A percentile compares a stretch with the other conserved stretches of the same genome.
Conservation (phyloP, 805 yeast genomes). For the Hanseniaspora mollemarum region DNA sequence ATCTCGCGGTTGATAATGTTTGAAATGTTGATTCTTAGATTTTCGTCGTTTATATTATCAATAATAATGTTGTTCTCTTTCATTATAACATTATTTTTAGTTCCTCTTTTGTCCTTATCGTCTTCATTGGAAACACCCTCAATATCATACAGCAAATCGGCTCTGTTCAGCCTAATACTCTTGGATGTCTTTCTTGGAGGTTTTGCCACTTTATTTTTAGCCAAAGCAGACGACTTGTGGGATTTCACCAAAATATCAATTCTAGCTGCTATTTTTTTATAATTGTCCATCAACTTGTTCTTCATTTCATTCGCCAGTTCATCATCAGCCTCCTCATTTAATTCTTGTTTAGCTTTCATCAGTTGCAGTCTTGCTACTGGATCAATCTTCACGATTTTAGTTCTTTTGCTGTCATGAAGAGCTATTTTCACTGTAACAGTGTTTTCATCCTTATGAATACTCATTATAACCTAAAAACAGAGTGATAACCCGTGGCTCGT, state of each 20-base stretch:
- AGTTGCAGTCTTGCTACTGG: conserved; percentile 10
- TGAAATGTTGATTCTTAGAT: conserved; percentile 10
- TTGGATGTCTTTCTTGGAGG: not conserved
- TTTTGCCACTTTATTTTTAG: not conserved
- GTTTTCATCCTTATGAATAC: not conserved
- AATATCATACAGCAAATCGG: conserved; percentile 6
- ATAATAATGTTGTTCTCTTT: conserved; percentile 6
- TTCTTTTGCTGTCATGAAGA: not conserved
- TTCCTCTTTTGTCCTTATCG: not conserved
- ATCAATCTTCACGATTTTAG: conserved; percentile 3
- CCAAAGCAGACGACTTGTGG: not conserved
- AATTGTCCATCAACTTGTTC: not conserved
- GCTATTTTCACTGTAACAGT: conserved; percentile 4
- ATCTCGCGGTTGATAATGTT: conserved; percentile 13
- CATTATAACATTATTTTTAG: not conserved
- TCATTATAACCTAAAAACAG: not conserved
- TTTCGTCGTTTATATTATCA: conserved; percentile 7
- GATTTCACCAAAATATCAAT: not conserved
- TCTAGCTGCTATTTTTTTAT: not conserved
- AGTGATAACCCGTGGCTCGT: not conserved
- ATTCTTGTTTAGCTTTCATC: not conserved
- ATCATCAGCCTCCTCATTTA: not conserved
- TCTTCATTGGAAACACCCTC: not conserved
- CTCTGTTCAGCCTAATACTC: not conserved
- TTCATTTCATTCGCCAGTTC: not conserved